phyloP scores from a whole-genome alignment of 768 basidiomycete genomes.

The Russula sp. region DNA sequence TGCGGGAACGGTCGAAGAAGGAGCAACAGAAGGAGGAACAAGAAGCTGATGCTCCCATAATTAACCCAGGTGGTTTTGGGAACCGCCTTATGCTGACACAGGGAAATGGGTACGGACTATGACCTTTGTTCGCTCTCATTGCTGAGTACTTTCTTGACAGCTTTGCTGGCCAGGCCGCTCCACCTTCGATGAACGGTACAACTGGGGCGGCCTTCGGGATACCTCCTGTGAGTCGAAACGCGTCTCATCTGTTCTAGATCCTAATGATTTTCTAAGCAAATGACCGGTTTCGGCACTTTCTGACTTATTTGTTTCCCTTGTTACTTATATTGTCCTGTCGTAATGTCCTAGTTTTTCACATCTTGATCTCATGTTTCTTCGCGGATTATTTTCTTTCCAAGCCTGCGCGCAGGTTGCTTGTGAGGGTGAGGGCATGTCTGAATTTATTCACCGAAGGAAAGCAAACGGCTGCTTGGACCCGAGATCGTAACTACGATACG shows the following conservation, averaged over 20 bases:
- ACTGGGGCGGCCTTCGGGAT: constrained; percentile 47
- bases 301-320: constrained; percentile 12
- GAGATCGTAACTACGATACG: neutral
- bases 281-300: constrained; percentile 31
- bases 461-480: neutral
- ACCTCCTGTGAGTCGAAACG: constrained; percentile 51
- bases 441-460: neutral
- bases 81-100: constrained; percentile 67
- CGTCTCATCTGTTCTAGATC: neutral
- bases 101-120: constrained; percentile 53
- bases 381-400: neutral
- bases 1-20: constrained; percentile 83
- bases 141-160: constrained; percentile 38
- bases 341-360: constrained; percentile 7
- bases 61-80: constrained; percentile 75
- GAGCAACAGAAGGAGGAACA: constrained; percentile 85
- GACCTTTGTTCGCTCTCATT: constrained; percentile 4
- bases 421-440: neutral
- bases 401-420: no score
- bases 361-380: constrained; percentile 10
- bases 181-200: constrained; percentile 54
- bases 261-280: constrained; percentile 22
- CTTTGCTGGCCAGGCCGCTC: constrained; percentile 62
- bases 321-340: constrained; percentile 15
- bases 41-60: constrained; percentile 82